Conservation (phyloP, 495 filamentous ascomycete genomes). For the Neurospora intermedia region DNA sequence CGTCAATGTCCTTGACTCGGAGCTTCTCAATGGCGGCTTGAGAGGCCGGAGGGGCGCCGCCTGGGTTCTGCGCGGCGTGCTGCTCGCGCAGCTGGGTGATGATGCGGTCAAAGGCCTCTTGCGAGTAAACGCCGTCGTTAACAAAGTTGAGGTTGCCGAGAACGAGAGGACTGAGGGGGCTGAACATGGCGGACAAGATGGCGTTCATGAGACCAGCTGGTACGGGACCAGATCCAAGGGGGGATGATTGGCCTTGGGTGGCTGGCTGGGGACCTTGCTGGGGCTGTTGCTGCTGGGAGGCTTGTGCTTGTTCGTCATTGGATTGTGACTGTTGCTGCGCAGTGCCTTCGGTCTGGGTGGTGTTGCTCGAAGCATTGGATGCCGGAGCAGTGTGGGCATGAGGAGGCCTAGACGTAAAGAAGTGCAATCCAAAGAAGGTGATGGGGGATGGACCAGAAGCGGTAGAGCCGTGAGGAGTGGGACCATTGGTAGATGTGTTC, state of each 20-base stretch:
- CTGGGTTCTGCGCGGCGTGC: constrained; percentile 42
- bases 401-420: background rate
- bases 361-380: background rate
- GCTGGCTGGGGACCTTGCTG: constrained; percentile 1
- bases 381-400: background rate
- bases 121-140: constrained; percentile 76
- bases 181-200: constrained; percentile 42
- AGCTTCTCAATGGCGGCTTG: constrained; percentile 60
- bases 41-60: constrained; percentile 71
- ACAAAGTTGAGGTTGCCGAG: constrained; percentile 73
- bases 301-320: background rate
- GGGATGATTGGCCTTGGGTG: background rate
- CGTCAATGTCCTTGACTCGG: constrained; percentile 52
- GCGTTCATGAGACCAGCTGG: background rate
- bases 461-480: background rate
- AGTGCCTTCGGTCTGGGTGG: background rate
- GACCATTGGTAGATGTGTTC: background rate
- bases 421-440: constrained; percentile 6
- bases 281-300: background rate
- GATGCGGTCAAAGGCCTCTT: constrained; percentile 80
- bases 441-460: background rate
- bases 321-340: background rate
- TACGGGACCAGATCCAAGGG: background rate
- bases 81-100: constrained; percentile 79
- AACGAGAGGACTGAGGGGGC: constrained; percentile 39